A percentile compares a stretch with the other conserved stretches of the same genome.
Conservation (phyloP, 129 eudicot species). For the Escallonia herrerae region DNA sequence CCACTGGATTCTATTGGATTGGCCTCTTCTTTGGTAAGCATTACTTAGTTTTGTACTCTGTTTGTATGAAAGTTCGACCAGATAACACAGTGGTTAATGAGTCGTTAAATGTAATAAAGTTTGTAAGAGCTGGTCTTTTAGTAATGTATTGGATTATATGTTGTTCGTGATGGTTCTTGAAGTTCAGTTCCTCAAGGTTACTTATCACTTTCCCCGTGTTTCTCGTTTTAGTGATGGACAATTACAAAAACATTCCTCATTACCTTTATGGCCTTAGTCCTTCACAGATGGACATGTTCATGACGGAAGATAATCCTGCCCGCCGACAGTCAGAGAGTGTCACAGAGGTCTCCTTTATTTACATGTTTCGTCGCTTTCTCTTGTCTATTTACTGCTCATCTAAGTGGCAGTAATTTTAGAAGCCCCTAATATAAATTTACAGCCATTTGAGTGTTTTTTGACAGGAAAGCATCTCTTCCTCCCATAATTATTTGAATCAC, state of each 20-base stretch:
- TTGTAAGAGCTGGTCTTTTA: not conserved
- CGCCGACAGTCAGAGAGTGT: constrained; percentile 60
- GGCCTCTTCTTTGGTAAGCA: too few relatives aligned
- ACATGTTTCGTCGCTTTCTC: constrained; percentile 3
- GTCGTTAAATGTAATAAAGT: too few relatives aligned
- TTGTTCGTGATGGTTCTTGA: constrained; percentile 9
- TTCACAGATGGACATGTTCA: constrained; percentile 87
- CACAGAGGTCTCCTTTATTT: constrained; percentile 51
- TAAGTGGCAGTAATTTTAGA: too few relatives aligned
- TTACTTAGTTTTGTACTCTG: too few relatives aligned
- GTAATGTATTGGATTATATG: too few relatives aligned
- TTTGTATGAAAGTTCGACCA: too few relatives aligned
- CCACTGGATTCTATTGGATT: too few relatives aligned
- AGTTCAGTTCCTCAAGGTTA: not conserved
- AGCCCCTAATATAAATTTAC: too few relatives aligned
- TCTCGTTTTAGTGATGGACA: constrained; percentile 62
- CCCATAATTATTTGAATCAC: constrained; percentile 49
- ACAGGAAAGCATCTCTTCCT: constrained; percentile 72
- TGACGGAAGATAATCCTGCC: constrained; percentile 77
- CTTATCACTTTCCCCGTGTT: not conserved
- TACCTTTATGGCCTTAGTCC: constrained; percentile 72
- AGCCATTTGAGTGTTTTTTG: not conserved
- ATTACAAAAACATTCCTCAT: constrained; percentile 72
- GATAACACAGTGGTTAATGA: too few relatives aligned
- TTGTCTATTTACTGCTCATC: not conserved